Evolutionary conservation across 441 rosid genomes (phyloP), one percentile per base, ranked within the genome.

Genomic region (Adansonia rubrostipa): DNA sequence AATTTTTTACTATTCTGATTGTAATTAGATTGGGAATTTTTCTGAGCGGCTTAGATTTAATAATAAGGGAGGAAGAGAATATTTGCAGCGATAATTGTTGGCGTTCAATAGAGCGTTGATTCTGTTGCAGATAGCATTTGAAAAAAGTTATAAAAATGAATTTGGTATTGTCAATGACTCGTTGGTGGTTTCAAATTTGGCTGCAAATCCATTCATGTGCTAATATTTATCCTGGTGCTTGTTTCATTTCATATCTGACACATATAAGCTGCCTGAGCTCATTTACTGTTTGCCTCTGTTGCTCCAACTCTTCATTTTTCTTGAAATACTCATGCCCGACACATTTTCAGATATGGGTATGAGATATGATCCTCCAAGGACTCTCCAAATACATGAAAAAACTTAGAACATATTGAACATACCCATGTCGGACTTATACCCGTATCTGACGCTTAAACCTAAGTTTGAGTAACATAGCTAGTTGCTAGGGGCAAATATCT

Each of bases 161-260:
- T 15, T 14, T n/a, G 53, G 15, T 53, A 4, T 28, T 11, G 1
- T 53, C 47, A 10, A 15, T 71, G 47, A 9, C 15, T 53, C 40
- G 60, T 24, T 24, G 24, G 20, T 56, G 60, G 60, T 56, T 56
- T 17, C 13, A 33, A 24, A n/a, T 24, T 51, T 40, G 13, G 20
- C 40, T 13, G 74, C 74, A 48, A 14, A 50, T 51, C 60, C 5
- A 1, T 51, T 6, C 40, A 53, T 51, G 17, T 71, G 62, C 28
- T 53, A 51, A 15, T 33, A 28, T 28, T 44, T 1, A 28, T 51
- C 20, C 10, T 70, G 36, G 60, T 24, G 74, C 14, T 50, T 50
- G 40, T 71, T 71, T 71, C 74, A 14, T 40, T 22, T 14, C 4
- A 53, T 71, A 15, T 19, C 11, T 71, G 74, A 71, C 10, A 28